Evolutionary conservation across 768 basidiomycete genomes (phyloP), one percentile per base, ranked within the genome.

Genomic region (Rhizopogon rudus): DNA sequence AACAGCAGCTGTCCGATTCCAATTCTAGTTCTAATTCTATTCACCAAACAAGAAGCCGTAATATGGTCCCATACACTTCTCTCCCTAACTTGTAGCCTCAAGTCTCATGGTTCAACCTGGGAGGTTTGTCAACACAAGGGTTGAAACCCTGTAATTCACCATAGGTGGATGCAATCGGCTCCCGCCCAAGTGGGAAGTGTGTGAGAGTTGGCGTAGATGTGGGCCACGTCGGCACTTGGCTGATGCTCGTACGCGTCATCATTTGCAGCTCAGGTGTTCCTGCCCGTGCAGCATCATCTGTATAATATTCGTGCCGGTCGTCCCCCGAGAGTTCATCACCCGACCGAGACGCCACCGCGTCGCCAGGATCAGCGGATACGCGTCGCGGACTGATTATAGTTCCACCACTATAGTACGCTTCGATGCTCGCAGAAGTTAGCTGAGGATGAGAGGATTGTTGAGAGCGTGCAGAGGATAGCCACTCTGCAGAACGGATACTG

Each of bases 191-290:
- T n/a, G 62, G 46, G 50, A 60, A 58, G 10, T 56, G 57, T n/a
- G 59, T 55, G 10, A 41, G 65, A 6, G 66, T 65, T 17, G 72
- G 71, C 7, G 62, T 58, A 6, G 73, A 78, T 28, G 73, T 76
- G 2, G 42, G 60, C 54, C 66, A 67, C 52, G 65, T 66, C 2
- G 74, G 73, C 42, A 66, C 75, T 42, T 59, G 73, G 3, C 78
- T 77, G 37, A 74, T 64, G 53, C 68, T 77, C n/a, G 54, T 33
- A 22, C 33, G 37, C 22, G 51, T 43, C 25, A 44, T 29, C 4
- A 20, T 40, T 28, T 13, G 50, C 17, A 46, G 35, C 40, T 25
- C 46, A 8, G 20, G 22, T 25, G 53, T 39, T 22, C 16, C 41
- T 14, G 50, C 43, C 44, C 37, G 35, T 29, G 49, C 25, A 17